Evolutionary conservation across 805 yeast species (phyloP), one percentile per base, ranked within the genome.

Genomic region (Starmera pachycereana): DNA sequence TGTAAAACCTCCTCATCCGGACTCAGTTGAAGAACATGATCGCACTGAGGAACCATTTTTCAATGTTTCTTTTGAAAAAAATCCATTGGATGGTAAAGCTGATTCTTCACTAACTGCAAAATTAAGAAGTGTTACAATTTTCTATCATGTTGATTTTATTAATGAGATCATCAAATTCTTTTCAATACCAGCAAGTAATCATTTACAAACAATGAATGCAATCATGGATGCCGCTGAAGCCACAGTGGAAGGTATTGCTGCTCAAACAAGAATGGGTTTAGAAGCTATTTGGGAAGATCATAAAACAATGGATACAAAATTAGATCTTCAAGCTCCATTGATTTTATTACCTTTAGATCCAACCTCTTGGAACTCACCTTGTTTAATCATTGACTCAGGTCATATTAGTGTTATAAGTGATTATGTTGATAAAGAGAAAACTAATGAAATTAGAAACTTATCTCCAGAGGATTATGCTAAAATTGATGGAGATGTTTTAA

Each of bases 271-370:
- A 52, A 71, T 92, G 45, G 97, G 97, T 0, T 69, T 92, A 16
- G 95, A 90, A 61, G 88, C 92, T 48, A 92, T 96, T 0, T 69
- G 94, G 49, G 95, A 88, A 45, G 96, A 90, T 51, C 99, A 92
- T 61, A 89, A 88, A 56, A 90, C 97, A 0, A 61, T 88, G 42
- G 81, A 88, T 53, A 74, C 88, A 22, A 78, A 84, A 51, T 71
- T 92, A 45, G 97, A 94, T 60, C 66, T 94, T 35, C 96, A 89
- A 54, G 95, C 97, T 0, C 99, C 99, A 0, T 66, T 92, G 48
- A 77, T 94, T 18, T 81, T 90, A 8, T 51, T 92, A 13, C 98
- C 98, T 0, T 65, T 87, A 29, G 85, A 87, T 52, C 83, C 95
- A 0, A 69, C 76, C 11, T 75, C 74, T 46, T 79, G 86, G 78